Evolutionary conservation across 2,329 filamentous ascomycete genomes (phyloP).

Genomic region (Fusarium buharicum): DNA sequence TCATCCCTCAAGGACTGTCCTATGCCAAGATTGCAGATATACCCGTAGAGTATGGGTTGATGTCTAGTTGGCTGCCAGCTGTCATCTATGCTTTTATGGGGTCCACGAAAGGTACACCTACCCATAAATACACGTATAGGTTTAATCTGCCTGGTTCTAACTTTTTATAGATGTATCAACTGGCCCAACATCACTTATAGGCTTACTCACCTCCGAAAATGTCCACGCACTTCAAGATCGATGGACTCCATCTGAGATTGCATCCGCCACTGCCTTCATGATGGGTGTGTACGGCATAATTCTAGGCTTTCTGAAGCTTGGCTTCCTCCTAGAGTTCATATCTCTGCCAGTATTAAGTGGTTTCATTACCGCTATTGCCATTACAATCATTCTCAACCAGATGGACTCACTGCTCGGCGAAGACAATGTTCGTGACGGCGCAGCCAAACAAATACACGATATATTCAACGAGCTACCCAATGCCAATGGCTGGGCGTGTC

Average conservation of each 20-base stretch:
- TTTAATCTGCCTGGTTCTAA: background rate
- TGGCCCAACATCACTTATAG: slow-evolving; percentile 72
- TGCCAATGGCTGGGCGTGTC: slow-evolving; percentile 67
- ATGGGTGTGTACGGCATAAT: slow-evolving; percentile 70
- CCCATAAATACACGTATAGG: background rate
- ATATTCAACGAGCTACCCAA: slow-evolving; percentile 66
- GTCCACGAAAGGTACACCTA: slow-evolving; percentile 65
- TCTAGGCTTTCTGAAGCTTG: slow-evolving; percentile 70
- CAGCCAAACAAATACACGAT: slow-evolving; percentile 68
- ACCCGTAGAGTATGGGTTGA: slow-evolving; percentile 68
- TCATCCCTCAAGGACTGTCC: slow-evolving; percentile 70
- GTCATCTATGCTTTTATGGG: slow-evolving; percentile 69
- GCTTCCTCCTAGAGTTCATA: slow-evolving; percentile 73
- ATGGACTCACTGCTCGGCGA: slow-evolving; percentile 70
- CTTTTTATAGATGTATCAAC: slow-evolving; percentile 64
- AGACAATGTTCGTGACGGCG: slow-evolving; percentile 59
- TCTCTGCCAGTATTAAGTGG: slow-evolving; percentile 72
- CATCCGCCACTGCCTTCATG: slow-evolving; percentile 70
- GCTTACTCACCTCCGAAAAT: slow-evolving; percentile 70
- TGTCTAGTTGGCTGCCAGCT: slow-evolving; percentile 68
- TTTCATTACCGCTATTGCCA: slow-evolving; percentile 73
- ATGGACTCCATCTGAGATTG: slow-evolving; percentile 65
- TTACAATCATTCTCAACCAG: slow-evolving; percentile 74
- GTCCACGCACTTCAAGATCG: slow-evolving; percentile 62
- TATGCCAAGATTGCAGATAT: slow-evolving; percentile 72